Percentiles rank a stretch among this genome's conserved stretches.
Conservation (phyloP, 1,139 yeast genomes). For the Arxiozyma bovina region DNA sequence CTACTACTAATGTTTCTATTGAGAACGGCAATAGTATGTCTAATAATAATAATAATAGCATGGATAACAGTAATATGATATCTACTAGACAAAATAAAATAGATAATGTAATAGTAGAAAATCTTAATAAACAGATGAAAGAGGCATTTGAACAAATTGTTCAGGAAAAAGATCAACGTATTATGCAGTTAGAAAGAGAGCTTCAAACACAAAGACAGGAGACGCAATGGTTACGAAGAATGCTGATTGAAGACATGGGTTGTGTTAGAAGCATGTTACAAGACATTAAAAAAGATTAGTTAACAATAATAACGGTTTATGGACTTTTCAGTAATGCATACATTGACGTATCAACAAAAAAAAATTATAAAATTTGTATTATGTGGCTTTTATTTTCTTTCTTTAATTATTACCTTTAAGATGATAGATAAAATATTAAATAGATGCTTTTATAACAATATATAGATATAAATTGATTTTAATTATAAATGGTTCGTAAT, state of each 20-base stretch:
- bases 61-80: background rate
- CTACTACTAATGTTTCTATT: slow-evolving; percentile 5
- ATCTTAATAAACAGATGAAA: slow-evolving; percentile 14
- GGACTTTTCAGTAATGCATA: background rate
- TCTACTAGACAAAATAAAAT: slow-evolving; percentile 1
- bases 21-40: slow-evolving; percentile 1
- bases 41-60: slow-evolving; percentile 3
- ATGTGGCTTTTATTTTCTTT: background rate
- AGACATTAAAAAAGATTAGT: slow-evolving; percentile 10
- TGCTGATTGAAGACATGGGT: slow-evolving; percentile 31
- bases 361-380: no score
- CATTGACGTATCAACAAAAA: background rate
- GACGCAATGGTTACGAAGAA: slow-evolving; percentile 29
- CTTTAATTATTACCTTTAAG: no score
- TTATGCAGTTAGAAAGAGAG: slow-evolving; percentile 26
- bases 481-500: no score
- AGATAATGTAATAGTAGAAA: slow-evolving; percentile 6
- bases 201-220: slow-evolving; percentile 29
- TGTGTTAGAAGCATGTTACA: slow-evolving; percentile 27
- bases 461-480: no score
- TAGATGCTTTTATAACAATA: background rate
- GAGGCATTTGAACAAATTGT: slow-evolving; percentile 24
- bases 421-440: background rate
- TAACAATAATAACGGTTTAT: no score
- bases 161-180: slow-evolving; percentile 26